phyloP scores from a whole-genome alignment of 192 early-diverging fungal species.

The Mortierella alpina region DNA sequence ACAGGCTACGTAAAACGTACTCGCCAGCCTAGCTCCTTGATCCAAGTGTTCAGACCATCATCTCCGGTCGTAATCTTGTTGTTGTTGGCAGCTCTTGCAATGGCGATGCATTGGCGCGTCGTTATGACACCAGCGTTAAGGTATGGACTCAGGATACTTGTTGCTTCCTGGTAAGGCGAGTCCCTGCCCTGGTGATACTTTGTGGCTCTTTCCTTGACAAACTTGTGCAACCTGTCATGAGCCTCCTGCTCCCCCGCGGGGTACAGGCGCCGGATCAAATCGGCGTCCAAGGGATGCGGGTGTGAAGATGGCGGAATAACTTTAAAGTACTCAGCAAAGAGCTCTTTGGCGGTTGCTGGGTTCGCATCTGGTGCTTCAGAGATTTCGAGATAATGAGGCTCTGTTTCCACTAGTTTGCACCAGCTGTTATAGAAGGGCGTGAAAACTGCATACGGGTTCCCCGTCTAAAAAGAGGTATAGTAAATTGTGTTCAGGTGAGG shows the following conservation, averaged over 20 bases:
- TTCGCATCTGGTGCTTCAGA: constrained; percentile 15
- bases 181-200: constrained; percentile 61
- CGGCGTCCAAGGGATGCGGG: constrained; percentile 20
- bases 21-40: constrained; percentile 73
- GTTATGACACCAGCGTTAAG: constrained; percentile 64
- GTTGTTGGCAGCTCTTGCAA: constrained; percentile 58
- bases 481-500: background rate
- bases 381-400: constrained; percentile 31
- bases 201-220: constrained; percentile 41
- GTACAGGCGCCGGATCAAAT: constrained; percentile 15
- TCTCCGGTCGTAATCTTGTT: constrained; percentile 60
- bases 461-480: constrained; percentile 11
- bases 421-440: constrained; percentile 47
- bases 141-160: constrained; percentile 64
- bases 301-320: constrained; percentile 8
- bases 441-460: constrained; percentile 44
- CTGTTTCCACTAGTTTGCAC: constrained; percentile 40
- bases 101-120: constrained; percentile 58
- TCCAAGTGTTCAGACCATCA: constrained; percentile 68
- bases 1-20: constrained; percentile 10
- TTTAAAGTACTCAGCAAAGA: constrained; percentile 23
- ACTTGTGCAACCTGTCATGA: constrained; percentile 42
- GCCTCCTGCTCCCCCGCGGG: constrained; percentile 67
- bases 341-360: constrained; percentile 6
- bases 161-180: constrained; percentile 49